A percentile compares a stretch with the other conserved stretches of the same genome.
phyloP scores from a whole-genome alignment of 371 early-diverging fungal species.

The Mucor saturninus region DNA sequence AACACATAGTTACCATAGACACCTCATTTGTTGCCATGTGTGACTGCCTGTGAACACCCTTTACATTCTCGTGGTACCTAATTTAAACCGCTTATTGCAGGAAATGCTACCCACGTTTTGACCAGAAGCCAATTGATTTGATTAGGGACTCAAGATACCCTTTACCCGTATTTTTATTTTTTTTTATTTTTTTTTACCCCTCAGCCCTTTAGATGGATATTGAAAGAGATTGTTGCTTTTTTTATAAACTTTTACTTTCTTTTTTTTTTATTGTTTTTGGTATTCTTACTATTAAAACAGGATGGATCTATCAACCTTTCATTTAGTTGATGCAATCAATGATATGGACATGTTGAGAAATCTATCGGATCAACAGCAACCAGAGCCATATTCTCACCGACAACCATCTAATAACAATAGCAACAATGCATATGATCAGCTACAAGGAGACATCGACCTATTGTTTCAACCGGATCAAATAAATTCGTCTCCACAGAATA shows the following conservation, averaged over 20 bases:
- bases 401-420: conserved; percentile 6
- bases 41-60: conserved; percentile 1
- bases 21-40: conserved; percentile 9
- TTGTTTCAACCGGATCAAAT: conserved; percentile 18
- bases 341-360: conserved; percentile 32
- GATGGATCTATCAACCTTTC: conserved; percentile 33
- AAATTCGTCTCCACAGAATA: not conserved
- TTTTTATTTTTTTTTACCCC: conserved; percentile 11
- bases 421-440: conserved; percentile 10
- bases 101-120: conserved; percentile 27
- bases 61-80: conserved; percentile 22
- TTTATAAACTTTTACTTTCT: conserved; percentile 1
- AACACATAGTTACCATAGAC: not conserved
- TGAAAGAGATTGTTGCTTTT: not conserved
- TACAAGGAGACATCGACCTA: conserved; percentile 24
- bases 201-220: conserved; percentile 3
- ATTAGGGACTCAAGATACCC: conserved; percentile 10
- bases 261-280: not conserved
- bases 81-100: conserved; percentile 25
- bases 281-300: not conserved
- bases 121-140: conserved; percentile 33
- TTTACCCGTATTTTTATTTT: conserved; percentile 7
- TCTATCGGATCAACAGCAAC: conserved; percentile 17
- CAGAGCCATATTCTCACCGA: conserved; percentile 3
- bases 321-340: conserved; percentile 27